Evolutionary conservation across 306 rosid species (phyloP).

Genomic region (Quercus alba): DNA sequence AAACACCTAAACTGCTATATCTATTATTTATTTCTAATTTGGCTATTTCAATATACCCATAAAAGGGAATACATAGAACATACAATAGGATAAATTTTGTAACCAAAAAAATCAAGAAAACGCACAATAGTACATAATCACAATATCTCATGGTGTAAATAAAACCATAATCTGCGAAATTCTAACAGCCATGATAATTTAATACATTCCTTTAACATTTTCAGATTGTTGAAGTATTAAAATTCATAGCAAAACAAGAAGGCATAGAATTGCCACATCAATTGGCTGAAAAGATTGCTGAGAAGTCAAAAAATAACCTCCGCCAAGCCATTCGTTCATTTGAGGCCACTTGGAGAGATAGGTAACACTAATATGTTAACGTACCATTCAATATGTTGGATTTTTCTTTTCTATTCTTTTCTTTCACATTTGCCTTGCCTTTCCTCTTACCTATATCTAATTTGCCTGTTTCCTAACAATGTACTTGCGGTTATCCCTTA

Average conservation of each 20-base stretch:
- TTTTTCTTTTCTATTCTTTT: background rate
- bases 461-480: background rate
- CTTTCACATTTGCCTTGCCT: background rate
- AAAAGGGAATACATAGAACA: no score
- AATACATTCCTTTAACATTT: background rate
- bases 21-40: no score
- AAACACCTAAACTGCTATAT: no score
- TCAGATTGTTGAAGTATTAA: slow-evolving; percentile 63
- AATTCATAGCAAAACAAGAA: slow-evolving; percentile 50
- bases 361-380: slow-evolving; percentile 24
- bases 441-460: no score
- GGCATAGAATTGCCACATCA: slow-evolving; percentile 41
- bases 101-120: no score
- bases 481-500: slow-evolving; percentile 49
- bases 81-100: no score
- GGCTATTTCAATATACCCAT: no score
- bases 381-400: background rate
- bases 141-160: no score
- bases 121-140: no score
- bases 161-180: no score
- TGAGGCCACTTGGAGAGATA: slow-evolving; percentile 67
- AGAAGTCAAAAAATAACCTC: slow-evolving; percentile 56
- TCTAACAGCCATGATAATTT: no score
- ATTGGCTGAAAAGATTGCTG: slow-evolving; percentile 44
- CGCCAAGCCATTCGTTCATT: slow-evolving; percentile 82